Base-by-base conservation (phyloP, 2,329 filamentous ascomycete species). In the Ascochyta clinopodiicola region DNA sequence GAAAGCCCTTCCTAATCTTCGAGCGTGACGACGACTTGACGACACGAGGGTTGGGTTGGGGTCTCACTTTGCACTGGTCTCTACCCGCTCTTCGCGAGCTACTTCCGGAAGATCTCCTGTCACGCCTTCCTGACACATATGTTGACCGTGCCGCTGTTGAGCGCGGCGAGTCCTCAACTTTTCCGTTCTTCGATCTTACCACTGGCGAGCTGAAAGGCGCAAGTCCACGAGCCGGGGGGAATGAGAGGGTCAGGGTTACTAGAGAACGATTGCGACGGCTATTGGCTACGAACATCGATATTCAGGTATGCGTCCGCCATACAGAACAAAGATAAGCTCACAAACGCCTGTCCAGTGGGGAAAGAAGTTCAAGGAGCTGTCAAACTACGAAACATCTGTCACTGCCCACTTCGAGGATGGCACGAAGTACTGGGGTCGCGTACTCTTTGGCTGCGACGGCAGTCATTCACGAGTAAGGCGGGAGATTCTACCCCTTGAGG, bases 1-100 rank as follows among this genome's bases (percentile, higher is more conserved):
- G 52, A n/a, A 63, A 63, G 24, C 61, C 64, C 32, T 68, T 61
- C 27, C 43, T 51, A 22, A 59, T 69, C 31, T 67, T 59, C 53
- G 67, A 69, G 49, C 62, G 64, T 34, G 65, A 67, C 40, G n/a
- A 36, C 7, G 50, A 63, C 24, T 36, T 58, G 4, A 37, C 44
- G 2, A 42, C 48, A 35, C 55, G 57, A 24, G 60, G 51, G 19
- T 47, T 59, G 21, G 67, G 67, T 13, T 68, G 65, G 67, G 65
- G 60, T 2, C 59, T 69, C 31, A 59, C 59, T 10, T 34, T 62
- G 19, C 53, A 59, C 10, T 62, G 59, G 59, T 57, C 53, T 5
- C 35, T 62, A 15, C 56, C 53, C 22, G 52, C 56, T 9, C 51
- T 59, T 6, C 45, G 47, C 25, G 40, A 57, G 25, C 35, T 57